Conservation (phyloP, 164 flowering plant species). For the Kingdonia uniflora region DNA sequence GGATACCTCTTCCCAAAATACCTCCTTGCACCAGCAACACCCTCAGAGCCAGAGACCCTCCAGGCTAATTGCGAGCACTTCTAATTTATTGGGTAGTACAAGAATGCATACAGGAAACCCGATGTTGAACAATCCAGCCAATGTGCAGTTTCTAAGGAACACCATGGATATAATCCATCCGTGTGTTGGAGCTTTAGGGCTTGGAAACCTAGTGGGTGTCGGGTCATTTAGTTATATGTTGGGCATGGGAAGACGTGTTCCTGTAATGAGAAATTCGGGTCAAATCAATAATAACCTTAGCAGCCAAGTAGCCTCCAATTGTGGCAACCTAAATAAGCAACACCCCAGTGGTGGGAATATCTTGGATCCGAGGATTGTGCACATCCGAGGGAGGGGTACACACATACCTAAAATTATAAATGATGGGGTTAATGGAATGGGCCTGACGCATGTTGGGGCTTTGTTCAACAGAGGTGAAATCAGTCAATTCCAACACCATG, state of each 20-base stretch:
- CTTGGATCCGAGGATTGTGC: neutral
- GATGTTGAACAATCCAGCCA: neutral
- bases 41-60: neutral
- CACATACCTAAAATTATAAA: constrained; percentile 1
- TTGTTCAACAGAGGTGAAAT: neutral
- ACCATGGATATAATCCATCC: neutral
- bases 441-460: constrained; percentile 2
- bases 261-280: neutral
- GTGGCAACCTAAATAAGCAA: neutral
- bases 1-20: neutral
- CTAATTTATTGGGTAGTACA: constrained; percentile 2
- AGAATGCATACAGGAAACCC: constrained; percentile 6
- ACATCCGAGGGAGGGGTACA: constrained; percentile 5
- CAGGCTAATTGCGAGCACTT: constrained; percentile 5
- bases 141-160: constrained; percentile 6
- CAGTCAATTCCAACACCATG: constrained; percentile 4
- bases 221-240: constrained; percentile 1
- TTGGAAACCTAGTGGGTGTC: constrained; percentile 11
- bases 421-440: neutral
- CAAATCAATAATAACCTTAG: neutral
- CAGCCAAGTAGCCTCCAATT: constrained; percentile 3
- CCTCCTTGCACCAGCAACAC: neutral
- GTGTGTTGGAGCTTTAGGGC: neutral
- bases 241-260: constrained; percentile 1
- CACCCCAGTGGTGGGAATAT: neutral